These are phyloP conservation scores for Epichloe hybrida DNA, from an alignment of 2,329 filamentous ascomycete genomes.

Conservation along the genomic window DNA sequence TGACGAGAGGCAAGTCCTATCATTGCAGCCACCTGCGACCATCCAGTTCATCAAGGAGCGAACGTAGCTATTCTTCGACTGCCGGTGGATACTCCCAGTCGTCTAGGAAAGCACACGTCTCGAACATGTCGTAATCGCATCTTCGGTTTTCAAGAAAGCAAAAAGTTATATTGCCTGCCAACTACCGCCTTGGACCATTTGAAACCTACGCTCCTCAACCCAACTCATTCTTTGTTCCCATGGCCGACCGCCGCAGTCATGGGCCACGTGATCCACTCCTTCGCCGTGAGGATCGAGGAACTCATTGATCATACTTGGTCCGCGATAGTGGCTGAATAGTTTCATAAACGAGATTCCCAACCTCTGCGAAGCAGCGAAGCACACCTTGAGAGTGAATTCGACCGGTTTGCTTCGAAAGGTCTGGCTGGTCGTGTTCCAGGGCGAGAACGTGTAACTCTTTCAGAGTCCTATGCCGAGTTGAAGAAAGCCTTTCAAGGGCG, in stretches of 20 bases:
- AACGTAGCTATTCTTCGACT: background rate
- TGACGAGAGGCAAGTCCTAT: background rate
- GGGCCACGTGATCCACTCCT: background rate
- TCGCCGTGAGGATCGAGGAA: background rate
- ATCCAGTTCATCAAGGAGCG: background rate
- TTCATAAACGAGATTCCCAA: background rate
- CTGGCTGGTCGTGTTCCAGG: too few species aligned
- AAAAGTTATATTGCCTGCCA: background rate
- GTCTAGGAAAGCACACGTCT: background rate
- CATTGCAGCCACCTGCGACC: background rate
- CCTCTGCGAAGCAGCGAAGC: background rate
- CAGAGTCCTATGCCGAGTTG: background rate
- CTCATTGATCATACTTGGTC: background rate
- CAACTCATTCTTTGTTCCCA: background rate
- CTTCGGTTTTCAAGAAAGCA: background rate
- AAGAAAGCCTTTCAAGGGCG: background rate
- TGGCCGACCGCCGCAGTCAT: background rate
- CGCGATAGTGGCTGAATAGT: background rate
- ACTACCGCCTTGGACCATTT: background rate
- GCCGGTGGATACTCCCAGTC: background rate
- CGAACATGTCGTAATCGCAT: background rate
- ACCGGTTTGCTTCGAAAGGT: too few species aligned
- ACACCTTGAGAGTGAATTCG: background rate
- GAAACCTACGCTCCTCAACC: background rate
- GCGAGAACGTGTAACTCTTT: background rate